Base-by-base conservation (phyloP, 139 green algal genomes). In the Chlorella sp. region DNA sequence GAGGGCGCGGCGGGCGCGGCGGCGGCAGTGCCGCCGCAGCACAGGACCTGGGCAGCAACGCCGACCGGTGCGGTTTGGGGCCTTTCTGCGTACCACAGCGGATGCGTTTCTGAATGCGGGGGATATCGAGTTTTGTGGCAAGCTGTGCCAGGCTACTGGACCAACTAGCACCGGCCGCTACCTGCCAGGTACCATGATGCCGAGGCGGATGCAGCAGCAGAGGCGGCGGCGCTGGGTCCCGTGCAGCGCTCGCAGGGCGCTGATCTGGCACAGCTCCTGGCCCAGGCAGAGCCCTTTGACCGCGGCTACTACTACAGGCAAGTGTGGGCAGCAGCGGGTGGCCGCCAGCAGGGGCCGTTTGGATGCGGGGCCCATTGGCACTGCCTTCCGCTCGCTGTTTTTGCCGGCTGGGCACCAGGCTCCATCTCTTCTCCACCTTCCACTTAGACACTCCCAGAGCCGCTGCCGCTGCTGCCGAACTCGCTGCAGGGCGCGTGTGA, bases 221-320 rank as follows among this genome's bases (percentile, higher is more conserved):
- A 38, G 26, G 76, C 76, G 34, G 76, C 76, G 23, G 76, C 76
- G 2, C 28, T 51, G 11, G 72, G 72, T 30, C 73, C 84, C 23
- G 75, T 70, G 41, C 84, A 62, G 57, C 75, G 44, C 28, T 81
- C 63, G 7, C 74, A 85, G 73, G 84, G 84, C 34, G 84, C 84
- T 20, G 75, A 88, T 75, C 30, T 88, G 39, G 74, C 84, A 23
- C 20, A 85, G 57, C 76, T 82, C 39, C 75, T 88, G 55, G 39
- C 81, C 0, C 73, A 76, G 74, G 44, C 76, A 4, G 62, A 82
- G n/a, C 57, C 62, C 4, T 76, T 74, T 41, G 84, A 88, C 78
- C 56, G 32, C 0, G 57, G 13, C 13, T 85, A 57, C 62, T 85
- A 88, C 64, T 63, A 69, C 57, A 44, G 84, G 41, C 44, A 20